phyloP scores from a whole-genome alignment of 306 rosid genomes.

The Cicer arietinum region DNA sequence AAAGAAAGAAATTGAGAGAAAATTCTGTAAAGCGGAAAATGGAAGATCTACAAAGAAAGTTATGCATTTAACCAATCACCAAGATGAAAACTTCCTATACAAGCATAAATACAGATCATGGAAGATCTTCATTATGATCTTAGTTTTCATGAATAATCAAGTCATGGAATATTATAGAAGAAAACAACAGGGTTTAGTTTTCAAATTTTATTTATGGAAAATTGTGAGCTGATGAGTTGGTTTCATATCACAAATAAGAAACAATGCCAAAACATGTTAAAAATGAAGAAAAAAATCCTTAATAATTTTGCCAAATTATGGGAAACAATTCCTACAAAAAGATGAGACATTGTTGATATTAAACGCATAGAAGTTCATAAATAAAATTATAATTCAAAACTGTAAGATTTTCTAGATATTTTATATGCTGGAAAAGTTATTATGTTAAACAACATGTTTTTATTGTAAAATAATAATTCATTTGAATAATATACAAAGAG shows the following conservation, averaged over 20 bases:
- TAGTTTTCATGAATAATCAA: slow-evolving; percentile 14
- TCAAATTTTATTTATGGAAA: slow-evolving; percentile 13
- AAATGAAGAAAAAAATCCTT: slow-evolving; percentile 8
- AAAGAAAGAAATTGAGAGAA: no score
- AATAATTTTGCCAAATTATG: slow-evolving; percentile 9
- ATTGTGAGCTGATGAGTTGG: background rate
- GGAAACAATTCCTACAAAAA: slow-evolving; percentile 10
- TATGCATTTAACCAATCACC: background rate
- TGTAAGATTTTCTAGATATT: slow-evolving; percentile 5
- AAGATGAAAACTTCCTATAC: background rate
- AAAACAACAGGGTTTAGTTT: slow-evolving; percentile 7
- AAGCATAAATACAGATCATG: background rate
- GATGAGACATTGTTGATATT: slow-evolving; percentile 2
- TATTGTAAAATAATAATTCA: slow-evolving; percentile 4
- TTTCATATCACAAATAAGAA: slow-evolving; percentile 13
- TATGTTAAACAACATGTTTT: background rate
- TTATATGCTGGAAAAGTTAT: background rate
- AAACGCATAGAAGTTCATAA: slow-evolving; percentile 2
- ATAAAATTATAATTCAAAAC: slow-evolving; percentile 6
- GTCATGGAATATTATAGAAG: slow-evolving; percentile 6
- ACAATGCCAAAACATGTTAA: background rate
- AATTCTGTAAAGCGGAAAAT: no score
- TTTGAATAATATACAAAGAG: background rate
- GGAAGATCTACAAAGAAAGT: background rate
- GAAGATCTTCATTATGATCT: background rate